These are phyloP conservation scores for Ceratobasidium papillatum DNA, from an alignment of 1,284 basidiomycete species.

Conservation along the genomic window DNA sequence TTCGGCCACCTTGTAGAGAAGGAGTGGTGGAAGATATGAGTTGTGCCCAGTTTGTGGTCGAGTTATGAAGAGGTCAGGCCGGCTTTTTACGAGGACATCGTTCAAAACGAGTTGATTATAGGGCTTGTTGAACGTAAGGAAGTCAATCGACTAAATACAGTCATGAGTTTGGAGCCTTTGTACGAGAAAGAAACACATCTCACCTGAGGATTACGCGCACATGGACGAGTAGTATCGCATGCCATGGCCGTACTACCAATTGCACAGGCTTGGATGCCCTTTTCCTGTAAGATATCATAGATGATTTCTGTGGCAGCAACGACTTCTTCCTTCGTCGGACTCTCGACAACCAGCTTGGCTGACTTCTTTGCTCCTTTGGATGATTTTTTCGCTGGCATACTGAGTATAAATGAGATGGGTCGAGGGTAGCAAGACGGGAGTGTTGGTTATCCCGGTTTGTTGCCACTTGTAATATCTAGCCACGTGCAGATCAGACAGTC, in stretches of 20 bases:
- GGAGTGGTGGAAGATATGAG: constrained; percentile 1
- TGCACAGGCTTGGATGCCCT: not conserved
- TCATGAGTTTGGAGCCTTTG: not conserved
- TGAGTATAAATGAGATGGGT: not conserved
- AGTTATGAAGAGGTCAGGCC: not conserved
- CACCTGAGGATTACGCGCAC: not conserved
- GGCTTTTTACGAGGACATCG: not conserved
- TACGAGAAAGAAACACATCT: no score
- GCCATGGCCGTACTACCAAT: constrained; percentile 5
- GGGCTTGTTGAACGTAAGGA: not conserved
- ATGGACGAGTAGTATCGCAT: not conserved
- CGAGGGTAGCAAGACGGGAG: not conserved
- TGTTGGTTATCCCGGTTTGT: not conserved
- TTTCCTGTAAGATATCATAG: not conserved
- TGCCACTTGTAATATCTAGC: not conserved
- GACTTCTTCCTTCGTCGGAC: not conserved
- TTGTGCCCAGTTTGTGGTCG: not conserved
- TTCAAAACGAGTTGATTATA: not conserved
- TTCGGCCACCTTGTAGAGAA: not conserved
- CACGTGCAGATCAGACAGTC: not conserved
- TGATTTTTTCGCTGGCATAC: no score
- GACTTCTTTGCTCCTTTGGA: no score
- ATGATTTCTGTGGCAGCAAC: not conserved
- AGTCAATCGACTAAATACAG: not conserved
- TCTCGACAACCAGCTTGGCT: not conserved